A percentile compares a stretch with the other conserved stretches of the same genome.
Conservation (phyloP, 148 eudicot genomes). For the Spergularia bocconei region DNA sequence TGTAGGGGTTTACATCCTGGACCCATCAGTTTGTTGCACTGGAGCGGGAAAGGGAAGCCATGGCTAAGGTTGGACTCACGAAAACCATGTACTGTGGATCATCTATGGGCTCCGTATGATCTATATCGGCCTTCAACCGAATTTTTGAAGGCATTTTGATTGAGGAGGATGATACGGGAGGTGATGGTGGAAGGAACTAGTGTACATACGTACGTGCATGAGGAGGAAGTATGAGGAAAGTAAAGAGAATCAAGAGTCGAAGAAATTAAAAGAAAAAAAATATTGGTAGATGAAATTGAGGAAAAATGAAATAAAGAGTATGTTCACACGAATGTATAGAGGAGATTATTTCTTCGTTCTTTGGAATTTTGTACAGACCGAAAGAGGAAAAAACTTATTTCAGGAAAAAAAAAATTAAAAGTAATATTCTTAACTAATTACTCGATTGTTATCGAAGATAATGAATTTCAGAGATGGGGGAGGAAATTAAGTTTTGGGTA, state of each 20-base stretch:
- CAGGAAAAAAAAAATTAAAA: background rate
- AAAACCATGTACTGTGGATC: conserved; percentile 18
- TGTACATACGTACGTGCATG: too few relatives aligned
- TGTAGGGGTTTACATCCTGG: conserved; percentile 26
- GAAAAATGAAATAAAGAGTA: background rate
- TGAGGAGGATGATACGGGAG: too few relatives aligned
- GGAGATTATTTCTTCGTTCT: background rate
- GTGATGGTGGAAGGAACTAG: too few relatives aligned
- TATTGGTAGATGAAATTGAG: background rate
- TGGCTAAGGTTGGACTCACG: conserved; percentile 22
- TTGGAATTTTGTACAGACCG: background rate
- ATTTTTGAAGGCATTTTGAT: conserved; percentile 14
- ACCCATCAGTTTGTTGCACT: conserved; percentile 22
- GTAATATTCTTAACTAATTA: background rate
- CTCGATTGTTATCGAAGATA: background rate
- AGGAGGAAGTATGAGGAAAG: too few relatives aligned
- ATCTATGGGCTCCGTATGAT: conserved; percentile 26
- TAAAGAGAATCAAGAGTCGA: background rate
- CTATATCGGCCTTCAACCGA: conserved; percentile 25
- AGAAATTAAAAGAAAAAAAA: background rate
- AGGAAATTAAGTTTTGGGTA: too few relatives aligned
- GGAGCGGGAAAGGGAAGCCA: conserved; percentile 29
- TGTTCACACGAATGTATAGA: background rate
- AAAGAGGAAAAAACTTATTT: background rate
- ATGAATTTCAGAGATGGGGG: too few relatives aligned